Base-by-base conservation (phyloP, 202 grass and related monocot species). In the Schoenoplectus triqueter region DNA sequence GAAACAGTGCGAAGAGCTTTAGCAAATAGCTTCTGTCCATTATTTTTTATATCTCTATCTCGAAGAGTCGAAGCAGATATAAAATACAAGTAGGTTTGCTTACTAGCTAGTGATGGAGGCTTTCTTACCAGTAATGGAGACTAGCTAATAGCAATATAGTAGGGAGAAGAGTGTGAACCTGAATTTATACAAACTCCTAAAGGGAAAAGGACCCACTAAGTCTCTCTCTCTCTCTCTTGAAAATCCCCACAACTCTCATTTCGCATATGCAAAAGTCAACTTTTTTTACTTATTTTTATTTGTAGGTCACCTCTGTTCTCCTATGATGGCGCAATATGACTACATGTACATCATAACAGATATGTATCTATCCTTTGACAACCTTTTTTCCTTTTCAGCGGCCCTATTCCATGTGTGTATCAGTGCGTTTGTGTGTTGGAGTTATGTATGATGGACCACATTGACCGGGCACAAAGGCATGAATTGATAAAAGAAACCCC, bases 251-350 rank as follows among this genome's bases (percentile, higher is more conserved):
- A 81, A 40, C 46, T 31, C 31, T 31, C 31, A n/a, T 83, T 83
- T 71, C 81, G 71, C 81, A 83, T 69, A 83, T 31, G 2, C 21
- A 83, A 83, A 31, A 83, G 65, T 83, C 81, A 83, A 83, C 81
- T 83, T 83, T 71, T 31, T 20, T 57, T 69, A 54, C 81, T 83
- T 69, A 83, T 70, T 83, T 83, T 83, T 57, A 83, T 83, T 71
- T 66, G 66, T 31, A 31, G 22, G 64, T 70, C 39, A 71, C 49
- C 65, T 71, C 15, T 83, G 81, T 59, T 66, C 65, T 69, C 13
- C 73, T 79, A 62, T 79, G 75, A 79, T 79, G 55, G 75, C 39
- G 61, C 55, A 61, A 44, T 42, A 60, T 61, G 54, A 61, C 54
- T 22, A 31, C 8, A 62, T 70, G 71, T 21, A 67, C 13, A 50